Conservation (phyloP, 2,329 filamentous ascomycete genomes). For the Talaromyces sp. region DNA sequence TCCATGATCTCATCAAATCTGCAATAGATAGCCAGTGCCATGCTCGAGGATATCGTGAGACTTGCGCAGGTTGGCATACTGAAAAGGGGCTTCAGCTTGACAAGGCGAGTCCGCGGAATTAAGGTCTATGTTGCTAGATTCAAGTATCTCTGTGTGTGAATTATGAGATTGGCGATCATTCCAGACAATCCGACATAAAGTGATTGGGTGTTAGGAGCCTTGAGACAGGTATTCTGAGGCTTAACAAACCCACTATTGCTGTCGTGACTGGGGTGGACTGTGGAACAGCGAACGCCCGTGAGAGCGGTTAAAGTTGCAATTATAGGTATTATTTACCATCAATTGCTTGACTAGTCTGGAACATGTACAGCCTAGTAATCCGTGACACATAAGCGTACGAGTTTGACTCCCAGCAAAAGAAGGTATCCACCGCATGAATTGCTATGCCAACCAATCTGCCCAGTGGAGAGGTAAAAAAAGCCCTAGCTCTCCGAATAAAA, state of each 20-base stretch:
- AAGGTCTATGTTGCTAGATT: background rate
- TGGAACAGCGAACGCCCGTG: background rate
- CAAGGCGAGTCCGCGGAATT: background rate
- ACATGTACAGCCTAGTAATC: background rate
- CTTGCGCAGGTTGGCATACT: background rate
- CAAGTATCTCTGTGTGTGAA: background rate
- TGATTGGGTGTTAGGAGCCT: background rate
- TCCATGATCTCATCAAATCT: background rate
- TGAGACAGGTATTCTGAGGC: background rate
- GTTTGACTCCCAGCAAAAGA: background rate
- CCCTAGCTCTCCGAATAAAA: background rate
- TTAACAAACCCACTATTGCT: slow-evolving; percentile 12
- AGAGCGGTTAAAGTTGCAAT: background rate
- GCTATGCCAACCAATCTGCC: background rate
- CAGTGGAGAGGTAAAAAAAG: background rate
- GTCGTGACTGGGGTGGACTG: background rate
- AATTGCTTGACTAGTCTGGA: background rate
- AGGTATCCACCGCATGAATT: background rate
- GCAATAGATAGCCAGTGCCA: background rate
- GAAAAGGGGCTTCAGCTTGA: background rate
- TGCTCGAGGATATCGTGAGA: background rate
- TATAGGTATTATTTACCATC: background rate
- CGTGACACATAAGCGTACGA: background rate
- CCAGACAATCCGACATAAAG: background rate
- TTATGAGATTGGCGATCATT: background rate